A percentile compares a stretch with the other conserved stretches of the same genome.
These are phyloP conservation scores for Sparassis latifolia DNA, from an alignment of 1,284 basidiomycete genomes.

Conservation along the genomic window DNA sequence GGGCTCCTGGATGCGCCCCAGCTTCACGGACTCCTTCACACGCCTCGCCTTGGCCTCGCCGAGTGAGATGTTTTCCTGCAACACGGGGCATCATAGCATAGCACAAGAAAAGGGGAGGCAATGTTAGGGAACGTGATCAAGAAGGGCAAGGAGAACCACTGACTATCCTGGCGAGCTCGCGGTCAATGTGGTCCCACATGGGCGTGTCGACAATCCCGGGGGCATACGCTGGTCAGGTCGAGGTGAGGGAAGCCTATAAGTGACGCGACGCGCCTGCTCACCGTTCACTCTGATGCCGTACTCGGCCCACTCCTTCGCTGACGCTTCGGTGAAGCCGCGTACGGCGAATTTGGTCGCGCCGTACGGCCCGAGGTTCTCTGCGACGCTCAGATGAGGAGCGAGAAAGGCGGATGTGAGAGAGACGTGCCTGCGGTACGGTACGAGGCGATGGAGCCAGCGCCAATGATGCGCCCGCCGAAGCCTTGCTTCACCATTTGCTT, in stretches of 20 bases:
- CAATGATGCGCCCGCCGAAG: constrained; percentile 33
- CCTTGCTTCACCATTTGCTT: constrained; percentile 38
- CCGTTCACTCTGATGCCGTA: constrained; percentile 29
- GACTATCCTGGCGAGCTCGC: constrained; percentile 25
- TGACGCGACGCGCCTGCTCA: neutral
- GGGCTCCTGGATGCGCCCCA: constrained; percentile 28
- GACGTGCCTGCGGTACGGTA: constrained; percentile 24
- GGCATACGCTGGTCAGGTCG: constrained; percentile 20
- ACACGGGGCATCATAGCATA: neutral
- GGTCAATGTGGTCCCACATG: constrained; percentile 32
- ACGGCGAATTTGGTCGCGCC: constrained; percentile 37
- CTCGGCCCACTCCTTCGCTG: constrained; percentile 31
- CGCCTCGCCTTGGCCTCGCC: constrained; percentile 26
- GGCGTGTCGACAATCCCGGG: constrained; percentile 30
- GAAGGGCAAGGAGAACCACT: constrained; percentile 4
- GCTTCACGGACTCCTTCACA: constrained; percentile 26
- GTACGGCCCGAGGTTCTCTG: constrained; percentile 28
- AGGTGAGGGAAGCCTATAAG: too few species aligned
- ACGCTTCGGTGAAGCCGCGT: constrained; percentile 31
- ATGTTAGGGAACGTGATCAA: neutral
- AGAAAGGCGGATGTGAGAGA: neutral
- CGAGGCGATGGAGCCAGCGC: constrained; percentile 28
- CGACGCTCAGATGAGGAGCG: constrained; percentile 1
- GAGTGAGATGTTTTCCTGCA: constrained; percentile 22
- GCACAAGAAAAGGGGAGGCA: too few species aligned